phyloP scores from a whole-genome alignment of 1,284 basidiomycete genomes.

The Marasmius tenuissimus region DNA sequence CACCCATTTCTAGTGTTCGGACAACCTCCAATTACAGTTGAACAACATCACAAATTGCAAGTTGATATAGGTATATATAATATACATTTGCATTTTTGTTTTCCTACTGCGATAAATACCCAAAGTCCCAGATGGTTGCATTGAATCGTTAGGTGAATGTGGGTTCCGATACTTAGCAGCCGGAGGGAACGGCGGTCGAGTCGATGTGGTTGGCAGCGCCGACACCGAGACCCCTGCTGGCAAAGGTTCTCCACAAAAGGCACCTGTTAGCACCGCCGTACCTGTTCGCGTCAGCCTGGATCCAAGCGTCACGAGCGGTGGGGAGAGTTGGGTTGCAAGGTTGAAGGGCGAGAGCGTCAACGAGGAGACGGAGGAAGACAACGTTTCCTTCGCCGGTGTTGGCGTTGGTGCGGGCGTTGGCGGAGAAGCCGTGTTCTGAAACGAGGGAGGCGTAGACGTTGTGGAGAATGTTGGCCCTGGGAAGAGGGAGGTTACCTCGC shows the following conservation, averaged over 20 bases:
- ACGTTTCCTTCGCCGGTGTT: conserved; percentile 44
- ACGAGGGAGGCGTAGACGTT: conserved; percentile 51
- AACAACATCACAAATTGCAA: too few relatives aligned
- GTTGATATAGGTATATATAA: too few relatives aligned
- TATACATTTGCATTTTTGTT: too few relatives aligned
- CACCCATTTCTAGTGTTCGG: too few relatives aligned
- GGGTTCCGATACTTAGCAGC: neutral
- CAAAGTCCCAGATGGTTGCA: too few relatives aligned
- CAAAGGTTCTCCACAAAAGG: conserved; percentile 46
- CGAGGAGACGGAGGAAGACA: conserved; percentile 47
- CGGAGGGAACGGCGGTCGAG: neutral
- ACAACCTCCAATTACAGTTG: too few relatives aligned
- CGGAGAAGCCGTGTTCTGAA: conserved; percentile 37
- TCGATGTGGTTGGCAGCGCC: conserved; percentile 28
- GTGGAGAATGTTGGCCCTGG: conserved; percentile 53
- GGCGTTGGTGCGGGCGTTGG: conserved; percentile 39
- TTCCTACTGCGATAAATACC: too few relatives aligned
- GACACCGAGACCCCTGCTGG: conserved; percentile 48
- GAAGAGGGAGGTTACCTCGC: conserved; percentile 39
- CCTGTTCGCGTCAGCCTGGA: conserved; percentile 53
- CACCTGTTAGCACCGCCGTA: conserved; percentile 47
- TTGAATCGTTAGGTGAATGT: too few relatives aligned
- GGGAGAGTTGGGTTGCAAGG: conserved; percentile 49
- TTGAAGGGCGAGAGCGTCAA: conserved; percentile 47
- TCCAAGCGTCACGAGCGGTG: conserved; percentile 49